phyloP scores from a whole-genome alignment of 345 rosid genomes.

The Dipteronia dyeriana region DNA sequence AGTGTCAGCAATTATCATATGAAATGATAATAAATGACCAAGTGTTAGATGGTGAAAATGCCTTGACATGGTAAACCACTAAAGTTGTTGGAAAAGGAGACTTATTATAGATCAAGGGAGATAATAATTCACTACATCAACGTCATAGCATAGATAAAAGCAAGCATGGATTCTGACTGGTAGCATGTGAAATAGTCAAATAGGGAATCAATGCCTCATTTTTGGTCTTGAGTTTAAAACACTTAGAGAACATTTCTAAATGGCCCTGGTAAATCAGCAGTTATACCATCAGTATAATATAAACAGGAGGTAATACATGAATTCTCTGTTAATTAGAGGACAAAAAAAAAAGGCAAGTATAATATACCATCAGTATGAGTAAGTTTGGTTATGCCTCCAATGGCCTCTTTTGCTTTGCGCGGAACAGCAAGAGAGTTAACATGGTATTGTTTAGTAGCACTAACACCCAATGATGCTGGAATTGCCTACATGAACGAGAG shows the following conservation, averaged over 20 bases:
- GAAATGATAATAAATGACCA: too few relatives aligned
- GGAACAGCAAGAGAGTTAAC: constrained; percentile 98
- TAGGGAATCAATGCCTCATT: neutral
- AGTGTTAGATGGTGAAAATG: too few relatives aligned
- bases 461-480: constrained; percentile 92
- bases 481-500: constrained; percentile 59
- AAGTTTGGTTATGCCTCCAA: constrained; percentile 92
- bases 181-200: too few relatives aligned
- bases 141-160: too few relatives aligned
- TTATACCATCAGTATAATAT: neutral
- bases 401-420: constrained; percentile 97
- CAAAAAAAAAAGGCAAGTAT: neutral
- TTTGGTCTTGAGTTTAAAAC: neutral
- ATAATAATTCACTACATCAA: too few relatives aligned
- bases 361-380: constrained; percentile 84
- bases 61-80: too few relatives aligned
- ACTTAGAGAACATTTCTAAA: neutral
- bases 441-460: constrained; percentile 78
- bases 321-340: neutral
- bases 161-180: too few relatives aligned
- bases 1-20: too few relatives aligned
- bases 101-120: too few relatives aligned
- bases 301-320: neutral
- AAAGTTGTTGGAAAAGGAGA: too few relatives aligned
- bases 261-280: neutral